Conservation (phyloP, 192 early-diverging fungal genomes). For the Backusella tuberculispora region DNA sequence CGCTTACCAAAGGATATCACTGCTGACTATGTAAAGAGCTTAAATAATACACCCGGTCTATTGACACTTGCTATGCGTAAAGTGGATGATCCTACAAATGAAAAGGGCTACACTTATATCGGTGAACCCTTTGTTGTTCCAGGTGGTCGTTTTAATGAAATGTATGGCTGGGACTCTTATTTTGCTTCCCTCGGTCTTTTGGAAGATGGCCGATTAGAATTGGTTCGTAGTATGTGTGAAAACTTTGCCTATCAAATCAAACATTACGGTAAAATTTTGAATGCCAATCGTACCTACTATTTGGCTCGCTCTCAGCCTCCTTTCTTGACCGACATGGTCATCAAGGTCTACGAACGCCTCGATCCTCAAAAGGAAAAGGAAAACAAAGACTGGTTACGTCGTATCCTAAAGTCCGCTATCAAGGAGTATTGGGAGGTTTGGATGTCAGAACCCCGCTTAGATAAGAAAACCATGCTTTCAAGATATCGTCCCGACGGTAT, state of each 20-base stretch:
- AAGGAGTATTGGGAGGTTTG: slow-evolving; percentile 95
- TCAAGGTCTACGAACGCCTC: slow-evolving; percentile 73
- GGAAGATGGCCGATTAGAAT: slow-evolving; percentile 83
- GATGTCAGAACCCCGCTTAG: slow-evolving; percentile 78
- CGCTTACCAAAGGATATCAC: slow-evolving; percentile 84
- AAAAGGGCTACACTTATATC: slow-evolving; percentile 46
- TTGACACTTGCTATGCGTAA: slow-evolving; percentile 76
- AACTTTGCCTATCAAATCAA: slow-evolving; percentile 97
- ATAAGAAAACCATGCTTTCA: slow-evolving; percentile 73
- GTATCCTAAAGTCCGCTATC: slow-evolving; percentile 71
- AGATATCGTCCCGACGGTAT: slow-evolving; percentile 87
- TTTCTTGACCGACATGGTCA: slow-evolving; percentile 94
- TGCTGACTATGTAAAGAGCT: slow-evolving; percentile 87
- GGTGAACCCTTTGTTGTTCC: slow-evolving; percentile 95
- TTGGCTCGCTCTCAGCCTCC: slow-evolving; percentile 96
- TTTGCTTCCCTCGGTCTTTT: slow-evolving; percentile 90
- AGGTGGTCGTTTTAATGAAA: slow-evolving; percentile 98
- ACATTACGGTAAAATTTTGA: slow-evolving; percentile 98
- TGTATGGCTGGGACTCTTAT: slow-evolving; percentile 98
- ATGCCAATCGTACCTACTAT: slow-evolving; percentile 97
- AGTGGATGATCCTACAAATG: slow-evolving; percentile 48
- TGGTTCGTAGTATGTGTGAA: slow-evolving; percentile 94
- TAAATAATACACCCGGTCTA: slow-evolving; percentile 89
- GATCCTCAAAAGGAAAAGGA: slow-evolving; percentile 45
- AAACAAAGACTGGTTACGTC: slow-evolving; percentile 76